phyloP scores from a whole-genome alignment of 73 alveolate species.

The Paramecium sexaurelia region DNA sequence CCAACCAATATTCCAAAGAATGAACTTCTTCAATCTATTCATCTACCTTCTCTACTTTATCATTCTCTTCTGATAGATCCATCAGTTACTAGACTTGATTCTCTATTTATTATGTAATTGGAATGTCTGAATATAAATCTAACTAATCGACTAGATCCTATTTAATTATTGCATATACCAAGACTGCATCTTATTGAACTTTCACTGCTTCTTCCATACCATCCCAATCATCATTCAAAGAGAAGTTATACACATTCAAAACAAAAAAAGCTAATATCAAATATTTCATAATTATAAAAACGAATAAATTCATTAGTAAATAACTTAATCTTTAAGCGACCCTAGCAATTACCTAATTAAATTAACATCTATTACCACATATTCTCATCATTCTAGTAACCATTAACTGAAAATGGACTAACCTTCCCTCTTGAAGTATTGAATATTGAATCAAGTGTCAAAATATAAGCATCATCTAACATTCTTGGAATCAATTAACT shows the following conservation, averaged over 20 bases:
- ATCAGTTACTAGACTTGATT: neutral
- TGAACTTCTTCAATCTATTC: neutral
- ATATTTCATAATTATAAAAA: neutral
- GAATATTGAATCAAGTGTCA: conserved; percentile 81
- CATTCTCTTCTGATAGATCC: neutral
- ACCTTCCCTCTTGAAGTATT: neutral
- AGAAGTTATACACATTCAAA: neutral
- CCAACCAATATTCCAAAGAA: neutral
- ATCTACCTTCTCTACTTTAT: neutral
- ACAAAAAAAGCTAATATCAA: neutral
- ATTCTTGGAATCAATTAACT: conserved; percentile 80
- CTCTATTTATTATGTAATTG: neutral
- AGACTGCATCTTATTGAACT: neutral
- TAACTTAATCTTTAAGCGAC: neutral
- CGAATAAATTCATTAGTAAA: neutral
- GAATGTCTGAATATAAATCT: neutral
- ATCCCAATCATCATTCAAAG: neutral
- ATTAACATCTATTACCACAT: neutral
- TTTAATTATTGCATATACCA: neutral
- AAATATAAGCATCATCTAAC: conserved; percentile 88
- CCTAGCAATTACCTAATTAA: conserved; percentile 15
- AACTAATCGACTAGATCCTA: neutral
- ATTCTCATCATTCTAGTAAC: neutral
- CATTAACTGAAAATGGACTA: no score
- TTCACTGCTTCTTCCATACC: neutral